A percentile compares a stretch with the other conserved stretches of the same genome.
phyloP scores from a whole-genome alignment of 2,329 filamentous ascomycete genomes.

The Colletotrichum lentis region DNA sequence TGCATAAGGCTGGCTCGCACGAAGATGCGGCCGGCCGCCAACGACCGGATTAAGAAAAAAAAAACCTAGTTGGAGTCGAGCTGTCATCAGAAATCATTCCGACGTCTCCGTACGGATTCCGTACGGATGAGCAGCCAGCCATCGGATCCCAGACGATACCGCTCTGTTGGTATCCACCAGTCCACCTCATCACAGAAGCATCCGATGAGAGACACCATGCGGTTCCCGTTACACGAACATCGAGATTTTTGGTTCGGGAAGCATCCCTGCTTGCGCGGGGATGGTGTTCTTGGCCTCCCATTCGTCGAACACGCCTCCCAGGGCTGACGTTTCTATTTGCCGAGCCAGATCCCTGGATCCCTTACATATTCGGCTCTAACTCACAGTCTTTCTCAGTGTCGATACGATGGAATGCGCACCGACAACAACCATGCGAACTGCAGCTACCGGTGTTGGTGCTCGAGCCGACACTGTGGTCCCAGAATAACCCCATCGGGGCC shows the following conservation, averaged over 20 bases:
- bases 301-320: neutral
- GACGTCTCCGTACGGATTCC: too few relatives aligned
- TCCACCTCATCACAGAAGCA: constrained; percentile 4
- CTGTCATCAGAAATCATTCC: neutral
- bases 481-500: constrained; percentile 21
- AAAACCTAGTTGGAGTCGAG: constrained; percentile 1
- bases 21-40: neutral
- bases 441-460: constrained; percentile 19
- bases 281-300: neutral
- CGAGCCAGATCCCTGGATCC: constrained; percentile 10
- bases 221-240: neutral
- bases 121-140: neutral
- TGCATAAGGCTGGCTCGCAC: neutral
- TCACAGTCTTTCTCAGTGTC: neutral
- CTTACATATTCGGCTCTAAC: constrained; percentile 11
- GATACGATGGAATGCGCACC: neutral
- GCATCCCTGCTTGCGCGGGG: constrained; percentile 7
- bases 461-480: constrained; percentile 11
- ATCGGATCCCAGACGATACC: neutral
- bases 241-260: constrained; percentile 6
- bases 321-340: neutral
- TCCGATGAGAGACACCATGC: neutral
- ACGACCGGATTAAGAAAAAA: neutral
- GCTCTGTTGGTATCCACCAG: neutral
- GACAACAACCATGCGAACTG: neutral